Evolutionary conservation across 305 asterid genomes (phyloP), one percentile per base, ranked within the genome.

Genomic region (Andrographis paniculata): DNA sequence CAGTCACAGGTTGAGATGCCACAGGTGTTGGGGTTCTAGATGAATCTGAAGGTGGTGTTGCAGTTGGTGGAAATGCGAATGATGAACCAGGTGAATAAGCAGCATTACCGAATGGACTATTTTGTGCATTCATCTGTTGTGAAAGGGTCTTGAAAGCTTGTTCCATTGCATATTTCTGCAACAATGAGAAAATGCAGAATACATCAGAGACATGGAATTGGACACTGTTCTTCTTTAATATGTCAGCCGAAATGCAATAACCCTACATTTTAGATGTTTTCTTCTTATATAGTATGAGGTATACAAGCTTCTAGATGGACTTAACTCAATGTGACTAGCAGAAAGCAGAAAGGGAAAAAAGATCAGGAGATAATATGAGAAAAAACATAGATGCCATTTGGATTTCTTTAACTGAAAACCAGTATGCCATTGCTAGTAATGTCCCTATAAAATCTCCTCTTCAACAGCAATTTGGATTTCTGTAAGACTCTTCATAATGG

Each of bases 111-210:
- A 78, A 86, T 54, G 77, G 86, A 63, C 28, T 75, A 53, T 70
- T 87, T 66, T 87, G 95, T 43, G 80, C 56, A 56, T 70, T 75
- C 95, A 84, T 81, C 62, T 81, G 96, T 62, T 91, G 87, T 64
- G 84, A 63, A 63, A 87, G 44, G 62, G 96, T 81, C 82, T 84
- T 84, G 61, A 87, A 67, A 36, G 96, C 99, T 79, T 92, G 96
- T 63, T 87, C 93, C 95, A 92, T 92, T 23, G 97, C 99, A 66
- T 81, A 87, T 64, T 84, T 79, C 99, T 92, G 85, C 53, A 66
- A 50, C 45, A 72, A 57, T 11, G 40, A 24, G 41, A 30, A 20
- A 33, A 50, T 33, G 8, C n/a, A 41, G 38, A 31, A 38, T 3
- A 52, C 33, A 54, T 63, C 42, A 50, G 65, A 40, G 31, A 38